Evolutionary conservation across 805 yeast species (phyloP), one percentile per base, ranked within the genome.

Genomic region (Ogataea ramenticola): DNA sequence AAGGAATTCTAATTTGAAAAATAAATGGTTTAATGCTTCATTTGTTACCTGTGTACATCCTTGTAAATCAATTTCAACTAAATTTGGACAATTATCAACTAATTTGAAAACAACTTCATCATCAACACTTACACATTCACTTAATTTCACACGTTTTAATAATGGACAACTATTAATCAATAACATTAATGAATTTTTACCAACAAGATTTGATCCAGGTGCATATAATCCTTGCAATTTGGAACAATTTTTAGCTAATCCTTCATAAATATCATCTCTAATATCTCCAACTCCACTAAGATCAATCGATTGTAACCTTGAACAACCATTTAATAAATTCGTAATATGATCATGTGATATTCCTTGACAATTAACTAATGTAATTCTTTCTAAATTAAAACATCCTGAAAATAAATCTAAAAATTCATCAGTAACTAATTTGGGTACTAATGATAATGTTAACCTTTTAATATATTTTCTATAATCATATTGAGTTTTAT

Each of bases 21-120:
- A 80, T 7, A 86, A 66, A 11, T 62, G 62, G 44, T 73, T 67
- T 40, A 89, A 69, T 37, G 85, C 70, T n/a, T 57, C 58, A 58
- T 88, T 86, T 14, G 85, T 75, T 32, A 90, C 77, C 49, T 75
- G 71, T n/a, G 82, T 76, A 63, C 96, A 85, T 38, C 80, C 82
- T 51, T 88, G 90, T 41, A 91, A 71, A 64, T 91, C 98, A 42
- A 93, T 82, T 63, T 91, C 99, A 16, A 90, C 95, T 40, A 91
- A 68, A 44, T 81, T 72, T 36, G 83, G 82, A 61, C 97, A 91
- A 57, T 75, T 75, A n/a, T 69, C 67, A 43, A 84, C 80, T 62
- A 89, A 69, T 20, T 73, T 71, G 35, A 68, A 55, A 6, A 90
- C 70, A 11, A 83, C 71, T 10, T 65, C 74, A 60, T 86, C 93